These are phyloP conservation scores for Paecilomyces formosus DNA, from an alignment of 2,329 filamentous ascomycete genomes.

Conservation along the genomic window DNA sequence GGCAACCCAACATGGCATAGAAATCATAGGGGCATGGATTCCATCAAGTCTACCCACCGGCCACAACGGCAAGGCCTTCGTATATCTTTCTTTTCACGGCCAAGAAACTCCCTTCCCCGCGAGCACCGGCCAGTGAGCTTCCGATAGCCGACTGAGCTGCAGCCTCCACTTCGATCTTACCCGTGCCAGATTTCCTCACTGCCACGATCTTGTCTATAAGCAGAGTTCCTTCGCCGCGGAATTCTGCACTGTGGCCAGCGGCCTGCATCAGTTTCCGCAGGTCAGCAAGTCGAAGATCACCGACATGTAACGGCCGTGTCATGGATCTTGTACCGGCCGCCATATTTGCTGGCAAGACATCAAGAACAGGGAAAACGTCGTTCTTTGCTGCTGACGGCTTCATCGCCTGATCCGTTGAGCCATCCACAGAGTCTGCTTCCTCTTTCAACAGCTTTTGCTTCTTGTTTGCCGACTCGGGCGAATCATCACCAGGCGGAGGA, in stretches of 20 bases:
- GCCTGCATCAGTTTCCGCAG: constrained; percentile 75
- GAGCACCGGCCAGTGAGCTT: constrained; percentile 35
- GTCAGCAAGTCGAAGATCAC: constrained; percentile 83
- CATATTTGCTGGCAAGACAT: constrained; percentile 53
- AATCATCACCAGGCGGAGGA: constrained; percentile 25
- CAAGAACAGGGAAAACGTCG: constrained; percentile 45
- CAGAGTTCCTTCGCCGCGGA: constrained; percentile 84
- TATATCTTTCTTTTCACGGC: constrained; percentile 89
- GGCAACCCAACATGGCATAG: not conserved
- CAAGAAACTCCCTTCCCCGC: constrained; percentile 64
- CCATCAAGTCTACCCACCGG: constrained; percentile 43
- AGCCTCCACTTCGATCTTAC: constrained; percentile 80
- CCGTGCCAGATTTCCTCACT: constrained; percentile 80
- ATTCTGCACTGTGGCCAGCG: constrained; percentile 80
- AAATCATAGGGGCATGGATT: not conserved
- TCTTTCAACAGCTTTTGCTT: constrained; percentile 45
- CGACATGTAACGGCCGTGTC: constrained; percentile 86
- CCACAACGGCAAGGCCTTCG: constrained; percentile 84
- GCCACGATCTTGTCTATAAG: constrained; percentile 83
- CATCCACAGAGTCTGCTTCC: constrained; percentile 28
- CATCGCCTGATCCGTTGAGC: constrained; percentile 10
- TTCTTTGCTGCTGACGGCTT: constrained; percentile 20
- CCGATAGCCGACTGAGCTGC: constrained; percentile 49
- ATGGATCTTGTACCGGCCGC: constrained; percentile 67
- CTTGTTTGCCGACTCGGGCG: constrained; percentile 38